Evolutionary conservation across 805 yeast species (phyloP), one percentile per base, ranked within the genome.

Genomic region (Zygosaccharomyces lentus): DNA sequence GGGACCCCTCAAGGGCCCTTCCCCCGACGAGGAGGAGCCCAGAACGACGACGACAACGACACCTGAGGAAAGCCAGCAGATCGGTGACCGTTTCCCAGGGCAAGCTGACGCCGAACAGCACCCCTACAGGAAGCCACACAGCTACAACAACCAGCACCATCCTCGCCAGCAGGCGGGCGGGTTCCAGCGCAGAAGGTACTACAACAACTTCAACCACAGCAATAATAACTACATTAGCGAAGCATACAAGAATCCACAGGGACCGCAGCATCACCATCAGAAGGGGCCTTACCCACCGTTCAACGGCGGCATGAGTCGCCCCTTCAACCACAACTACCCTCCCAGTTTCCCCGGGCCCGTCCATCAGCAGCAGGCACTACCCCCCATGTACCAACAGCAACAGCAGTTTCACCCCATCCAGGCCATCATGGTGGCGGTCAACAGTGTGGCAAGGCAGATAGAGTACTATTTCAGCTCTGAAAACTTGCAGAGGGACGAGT

Each of bases 391-490:
- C 34, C 57, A 58, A 53, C 47, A 51, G 44, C 57, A 58, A 53
- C 47, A 51, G 44, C 58, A 56, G 36, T 46, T 40, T 25, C 53
- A 54, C 26, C 51, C 59, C 27, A 40, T 53, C 25, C 57, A 57
- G 48, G 59, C 63, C 9, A 52, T 55, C 6, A 47, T 61, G 35
- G 51, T 60, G 48, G 62, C 65, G 13, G 57, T 63, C 41, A 56
- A 59, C 41, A 64, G 58, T 45, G 57, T 63, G 43, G 68, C 68
- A 10, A 59, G 61, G 49, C 98, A 90, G 72, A 72, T 91, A 43
- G 93, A 87, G 62, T 93, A 93, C 72, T 93, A 93, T 67, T 86
- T 93, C 70, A 83, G 95, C 25, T 73, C 82, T 41, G 96, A 88
- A 57, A 93, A 93, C 67, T 74, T 93, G 67, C 73, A 84, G 56